A percentile compares a stretch with the other conserved stretches of the same genome.
These are phyloP conservation scores for Cryphonectria nitschkei DNA, from an alignment of 2,329 filamentous ascomycete genomes.

Conservation along the genomic window DNA sequence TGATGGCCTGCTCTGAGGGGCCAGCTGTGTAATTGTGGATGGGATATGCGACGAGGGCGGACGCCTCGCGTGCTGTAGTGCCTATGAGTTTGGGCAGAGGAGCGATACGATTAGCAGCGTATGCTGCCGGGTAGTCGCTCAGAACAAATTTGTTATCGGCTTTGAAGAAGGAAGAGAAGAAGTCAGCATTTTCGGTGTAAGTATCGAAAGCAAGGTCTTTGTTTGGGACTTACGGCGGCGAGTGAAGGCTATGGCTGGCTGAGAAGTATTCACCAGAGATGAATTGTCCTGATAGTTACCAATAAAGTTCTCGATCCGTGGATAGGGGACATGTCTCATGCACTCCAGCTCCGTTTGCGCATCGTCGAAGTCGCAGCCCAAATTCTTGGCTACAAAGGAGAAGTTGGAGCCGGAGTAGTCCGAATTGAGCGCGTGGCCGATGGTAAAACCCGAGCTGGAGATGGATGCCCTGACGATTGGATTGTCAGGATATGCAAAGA, in stretches of 20 bases:
- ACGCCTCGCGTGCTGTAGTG: conserved; percentile 20
- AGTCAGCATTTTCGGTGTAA: not conserved
- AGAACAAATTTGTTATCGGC: conserved; percentile 37
- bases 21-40: conserved; percentile 18
- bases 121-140: conserved; percentile 34
- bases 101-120: conserved; percentile 23
- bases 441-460: conserved; percentile 30
- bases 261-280: conserved; percentile 11
- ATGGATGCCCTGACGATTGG: conserved; percentile 31
- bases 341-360: conserved; percentile 35
- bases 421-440: conserved; percentile 21
- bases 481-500: conserved; percentile 35
- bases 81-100: conserved; percentile 20
- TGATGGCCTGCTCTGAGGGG: conserved; percentile 15
- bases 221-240: conserved; percentile 27
- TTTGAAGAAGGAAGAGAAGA: conserved; percentile 12
- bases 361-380: conserved; percentile 36
- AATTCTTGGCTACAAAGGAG: conserved; percentile 36
- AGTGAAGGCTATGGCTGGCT: conserved; percentile 16
- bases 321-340: conserved; percentile 35
- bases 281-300: conserved; percentile 33
- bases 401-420: conserved; percentile 35
- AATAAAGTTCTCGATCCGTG: conserved; percentile 36
- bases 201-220: conserved; percentile 25
- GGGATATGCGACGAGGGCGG: conserved; percentile 17